phyloP scores from a whole-genome alignment of 2,329 filamentous ascomycete species.

The Magnaporthales sp. region DNA sequence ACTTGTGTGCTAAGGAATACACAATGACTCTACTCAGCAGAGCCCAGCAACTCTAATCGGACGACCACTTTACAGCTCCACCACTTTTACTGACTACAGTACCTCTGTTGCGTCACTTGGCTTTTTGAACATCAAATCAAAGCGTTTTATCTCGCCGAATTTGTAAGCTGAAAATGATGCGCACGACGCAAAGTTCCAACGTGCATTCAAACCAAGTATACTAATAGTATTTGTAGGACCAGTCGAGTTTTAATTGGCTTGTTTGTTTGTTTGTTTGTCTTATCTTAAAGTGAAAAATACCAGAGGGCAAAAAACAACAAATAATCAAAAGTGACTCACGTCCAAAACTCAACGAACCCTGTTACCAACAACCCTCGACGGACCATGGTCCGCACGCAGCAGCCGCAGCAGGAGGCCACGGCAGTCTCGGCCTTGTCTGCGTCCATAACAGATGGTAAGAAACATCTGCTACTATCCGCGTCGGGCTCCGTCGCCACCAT shows the following conservation, averaged over 20 bases:
- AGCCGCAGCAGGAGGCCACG: constrained; percentile 4
- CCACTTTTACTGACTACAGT: not conserved
- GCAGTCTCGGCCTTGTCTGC: constrained; percentile 19
- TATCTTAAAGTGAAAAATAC: not conserved
- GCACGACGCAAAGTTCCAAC: not conserved
- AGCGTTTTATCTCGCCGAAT: not conserved
- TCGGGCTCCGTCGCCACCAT: constrained; percentile 70
- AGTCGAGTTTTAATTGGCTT: not conserved
- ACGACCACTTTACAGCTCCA: not conserved
- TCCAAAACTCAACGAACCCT: not conserved
- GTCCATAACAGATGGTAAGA: constrained; percentile 27
- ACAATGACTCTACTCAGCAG: no score
- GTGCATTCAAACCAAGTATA: not conserved
- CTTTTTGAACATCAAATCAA: not conserved
- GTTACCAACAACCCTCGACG: not conserved
- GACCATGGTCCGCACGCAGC: constrained; percentile 1
- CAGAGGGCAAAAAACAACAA: not conserved
- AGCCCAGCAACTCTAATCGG: not conserved
- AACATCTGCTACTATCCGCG: constrained; percentile 32
- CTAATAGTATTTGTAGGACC: not conserved
- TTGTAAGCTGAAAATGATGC: not conserved
- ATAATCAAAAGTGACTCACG: not conserved
- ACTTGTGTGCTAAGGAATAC: not conserved
- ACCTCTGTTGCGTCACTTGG: not conserved
- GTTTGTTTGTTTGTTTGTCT: not conserved